Base-by-base conservation (phyloP, 805 yeast species). In the Ogataea neopini region DNA sequence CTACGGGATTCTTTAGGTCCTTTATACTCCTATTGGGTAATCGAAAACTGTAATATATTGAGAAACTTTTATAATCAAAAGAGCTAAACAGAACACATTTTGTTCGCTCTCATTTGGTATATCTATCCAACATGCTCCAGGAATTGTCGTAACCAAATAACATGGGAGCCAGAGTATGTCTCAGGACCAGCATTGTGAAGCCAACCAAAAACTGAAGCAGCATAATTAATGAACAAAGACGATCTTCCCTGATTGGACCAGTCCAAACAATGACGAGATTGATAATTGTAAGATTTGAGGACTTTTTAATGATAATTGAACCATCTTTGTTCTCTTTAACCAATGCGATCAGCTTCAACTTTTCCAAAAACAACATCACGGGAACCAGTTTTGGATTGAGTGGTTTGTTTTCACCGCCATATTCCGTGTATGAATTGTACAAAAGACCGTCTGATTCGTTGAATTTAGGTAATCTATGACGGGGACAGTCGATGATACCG, bases 241-340 rank as follows among this genome's bases (percentile, higher is more conserved):
- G 70, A 62, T 88, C 96, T 66, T 94, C 99, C 48, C 91, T 75
- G 73, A 86, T 64, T 4, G 99, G 97, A 1, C 99, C 99, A 36
- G 84, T 73, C 87, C 90, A 82, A 8, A 92, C 96, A 35, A 92
- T 69, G 1, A 79, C 76, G 51, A 94, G 71, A 62, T 92, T 94
- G 54, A 94, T 90, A 41, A 94, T 68, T 2, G 99, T 94, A 79
- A 92, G 75, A 62, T 94, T 94, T 10, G 94, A 82, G 47, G 86
- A 80, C 7, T 66, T 62, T 23, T 75, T 63, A 11, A 64, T 57
- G 3, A 48, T 49, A 43, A 51, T 17, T 52, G 62, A 41, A 9
- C 58, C 61, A 28, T 57, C 38, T 56, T 60, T 14, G 55, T 18
- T 62, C 51, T 47, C 68, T 59, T 44, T 63, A 49, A 52, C 75